Evolutionary conservation across 2,329 filamentous ascomycete species (phyloP).

Genomic region (Ophiostoma pallidulum): DNA sequence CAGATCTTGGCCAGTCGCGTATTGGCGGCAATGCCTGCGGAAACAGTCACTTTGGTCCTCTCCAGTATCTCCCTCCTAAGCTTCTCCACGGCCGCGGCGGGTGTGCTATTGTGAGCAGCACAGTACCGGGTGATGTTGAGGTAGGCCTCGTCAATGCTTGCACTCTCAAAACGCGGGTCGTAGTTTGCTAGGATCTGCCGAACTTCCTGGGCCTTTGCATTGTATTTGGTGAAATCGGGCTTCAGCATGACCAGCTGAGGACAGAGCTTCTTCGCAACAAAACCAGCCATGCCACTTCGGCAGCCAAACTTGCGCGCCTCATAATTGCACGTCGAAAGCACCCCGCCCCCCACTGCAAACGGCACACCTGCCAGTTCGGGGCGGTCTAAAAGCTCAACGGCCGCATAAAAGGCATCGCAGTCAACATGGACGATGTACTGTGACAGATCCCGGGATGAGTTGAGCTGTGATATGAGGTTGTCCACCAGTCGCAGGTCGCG

Average conservation of each 20-base stretch:
- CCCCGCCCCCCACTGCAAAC: conserved; percentile 74
- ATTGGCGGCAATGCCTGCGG: conserved; percentile 89
- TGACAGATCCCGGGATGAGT: conserved; percentile 67
- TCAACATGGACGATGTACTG: conserved; percentile 87
- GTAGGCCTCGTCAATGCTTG: conserved; percentile 94
- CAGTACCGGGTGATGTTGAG: conserved; percentile 91
- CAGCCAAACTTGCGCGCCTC: conserved; percentile 82
- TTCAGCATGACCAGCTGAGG: conserved; percentile 75
- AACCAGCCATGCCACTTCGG: conserved; percentile 89
- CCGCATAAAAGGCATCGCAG: conserved; percentile 95
- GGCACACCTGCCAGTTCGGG: conserved; percentile 80
- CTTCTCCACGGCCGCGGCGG: conserved; percentile 66
- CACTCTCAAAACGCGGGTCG: conserved; percentile 82
- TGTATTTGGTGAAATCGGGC: conserved; percentile 85
- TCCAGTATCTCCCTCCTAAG: conserved; percentile 69
- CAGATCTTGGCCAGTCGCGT: conserved; percentile 90
- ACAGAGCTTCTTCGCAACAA: conserved; percentile 90
- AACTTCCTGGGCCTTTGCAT: conserved; percentile 79
- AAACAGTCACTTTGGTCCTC: conserved; percentile 75
- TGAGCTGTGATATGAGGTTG: conserved; percentile 69
- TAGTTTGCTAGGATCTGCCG: conserved; percentile 76
- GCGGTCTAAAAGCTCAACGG: conserved; percentile 75
- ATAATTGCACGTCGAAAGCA: conserved; percentile 70
- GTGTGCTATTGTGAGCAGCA: conserved; percentile 51
- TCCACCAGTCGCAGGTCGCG: conserved; percentile 68